Conservation (phyloP, 1,139 yeast genomes). For the Geotrichum reessii region DNA sequence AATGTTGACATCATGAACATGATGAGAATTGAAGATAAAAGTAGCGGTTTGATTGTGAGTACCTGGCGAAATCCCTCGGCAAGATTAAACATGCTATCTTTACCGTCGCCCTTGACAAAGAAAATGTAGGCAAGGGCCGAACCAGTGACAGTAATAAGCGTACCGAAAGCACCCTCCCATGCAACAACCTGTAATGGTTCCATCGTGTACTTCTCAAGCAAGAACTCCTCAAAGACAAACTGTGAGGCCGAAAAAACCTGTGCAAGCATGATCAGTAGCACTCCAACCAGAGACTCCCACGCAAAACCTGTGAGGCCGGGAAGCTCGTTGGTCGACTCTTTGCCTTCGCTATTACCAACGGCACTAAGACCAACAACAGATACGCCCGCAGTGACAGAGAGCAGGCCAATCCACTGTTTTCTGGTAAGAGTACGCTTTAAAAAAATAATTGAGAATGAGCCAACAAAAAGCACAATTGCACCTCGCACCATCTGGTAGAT, state of each 20-base stretch:
- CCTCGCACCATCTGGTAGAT: slow-evolving; percentile 84
- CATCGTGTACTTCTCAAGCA: slow-evolving; percentile 49
- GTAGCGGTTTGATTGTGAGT: slow-evolving; percentile 39
- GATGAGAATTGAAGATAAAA: slow-evolving; percentile 53
- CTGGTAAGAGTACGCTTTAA: slow-evolving; percentile 51
- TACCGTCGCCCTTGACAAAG: slow-evolving; percentile 39
- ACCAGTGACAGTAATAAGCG: slow-evolving; percentile 41
- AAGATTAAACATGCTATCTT: slow-evolving; percentile 55
- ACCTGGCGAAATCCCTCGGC: slow-evolving; percentile 49
- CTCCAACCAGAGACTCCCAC: slow-evolving; percentile 45
- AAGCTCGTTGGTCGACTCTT: slow-evolving; percentile 7
- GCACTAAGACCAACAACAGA: slow-evolving; percentile 72
- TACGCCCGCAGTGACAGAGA: slow-evolving; percentile 60
- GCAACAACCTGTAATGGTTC: slow-evolving; percentile 66
- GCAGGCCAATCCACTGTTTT: slow-evolving; percentile 64
- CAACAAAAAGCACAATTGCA: slow-evolving; percentile 70
- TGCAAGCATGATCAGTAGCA: slow-evolving; percentile 53
- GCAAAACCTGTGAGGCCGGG: slow-evolving; percentile 26
- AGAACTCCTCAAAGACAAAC: slow-evolving; percentile 72
- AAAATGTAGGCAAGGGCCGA: slow-evolving; percentile 44
- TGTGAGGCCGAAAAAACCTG: slow-evolving; percentile 67
- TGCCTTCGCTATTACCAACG: slow-evolving; percentile 45
- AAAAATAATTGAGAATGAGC: slow-evolving; percentile 60
- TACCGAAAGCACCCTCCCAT: slow-evolving; percentile 69
- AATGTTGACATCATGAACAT: slow-evolving; percentile 70